phyloP scores from a whole-genome alignment of 129 eudicot species.

The Apium graveolens region DNA sequence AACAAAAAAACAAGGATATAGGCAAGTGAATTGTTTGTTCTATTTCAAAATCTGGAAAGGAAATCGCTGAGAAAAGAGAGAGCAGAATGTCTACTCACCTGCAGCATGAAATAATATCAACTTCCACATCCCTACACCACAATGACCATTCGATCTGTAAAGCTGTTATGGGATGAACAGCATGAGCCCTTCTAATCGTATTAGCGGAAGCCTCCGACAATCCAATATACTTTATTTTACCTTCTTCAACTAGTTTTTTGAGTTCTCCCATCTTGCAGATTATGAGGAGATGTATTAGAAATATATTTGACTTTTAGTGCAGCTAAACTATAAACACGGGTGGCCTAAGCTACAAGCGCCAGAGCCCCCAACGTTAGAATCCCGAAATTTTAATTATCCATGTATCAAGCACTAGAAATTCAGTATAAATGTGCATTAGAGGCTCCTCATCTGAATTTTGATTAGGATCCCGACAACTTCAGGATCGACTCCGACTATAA shows the following conservation, averaged over 20 bases:
- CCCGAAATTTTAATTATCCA: too few species aligned
- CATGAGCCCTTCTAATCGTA: slow-evolving; percentile 67
- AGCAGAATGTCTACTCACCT: slow-evolving; percentile 25
- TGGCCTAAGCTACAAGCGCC: too few species aligned
- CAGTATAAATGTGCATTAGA: too few species aligned
- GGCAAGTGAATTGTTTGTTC: neutral
- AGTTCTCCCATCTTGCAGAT: slow-evolving; percentile 57
- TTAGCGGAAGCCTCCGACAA: slow-evolving; percentile 50
- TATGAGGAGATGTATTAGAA: neutral
- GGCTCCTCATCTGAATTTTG: too few species aligned
- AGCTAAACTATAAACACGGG: neutral
- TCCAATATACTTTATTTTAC: slow-evolving; percentile 54
- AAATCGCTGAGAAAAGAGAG: neutral
- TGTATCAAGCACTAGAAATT: too few species aligned
- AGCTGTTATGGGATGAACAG: slow-evolving; percentile 61
- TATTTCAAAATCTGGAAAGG: neutral
- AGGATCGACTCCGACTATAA: too few species aligned
- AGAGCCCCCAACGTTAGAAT: too few species aligned
- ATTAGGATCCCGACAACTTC: too few species aligned
- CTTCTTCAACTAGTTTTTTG: slow-evolving; percentile 61
- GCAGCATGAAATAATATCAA: slow-evolving; percentile 57
- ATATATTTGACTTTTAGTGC: neutral
- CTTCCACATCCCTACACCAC: slow-evolving; percentile 63
- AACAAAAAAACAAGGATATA: neutral
- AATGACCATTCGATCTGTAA: slow-evolving; percentile 64